These are phyloP conservation scores for Blepharisma stoltei DNA, from an alignment of 73 alveolate genomes.

Conservation along the genomic window DNA sequence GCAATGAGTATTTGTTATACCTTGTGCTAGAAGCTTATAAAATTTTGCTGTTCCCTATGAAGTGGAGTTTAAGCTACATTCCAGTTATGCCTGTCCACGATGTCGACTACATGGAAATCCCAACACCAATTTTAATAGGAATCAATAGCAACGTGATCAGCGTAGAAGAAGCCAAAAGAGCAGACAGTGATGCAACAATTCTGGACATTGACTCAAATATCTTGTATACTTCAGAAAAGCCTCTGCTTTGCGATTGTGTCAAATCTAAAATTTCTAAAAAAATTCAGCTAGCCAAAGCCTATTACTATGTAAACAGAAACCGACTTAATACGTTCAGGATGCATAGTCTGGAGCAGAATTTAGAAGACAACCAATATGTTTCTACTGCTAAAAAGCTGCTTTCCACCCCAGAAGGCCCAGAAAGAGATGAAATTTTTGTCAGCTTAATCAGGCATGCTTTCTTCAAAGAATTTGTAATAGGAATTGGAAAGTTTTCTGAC, in stretches of 20 bases:
- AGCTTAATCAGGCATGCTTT: neutral
- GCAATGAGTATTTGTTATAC: conserved; percentile 3
- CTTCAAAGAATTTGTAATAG: neutral
- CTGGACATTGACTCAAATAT: conserved; percentile 27
- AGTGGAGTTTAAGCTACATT: neutral
- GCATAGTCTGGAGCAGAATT: neutral
- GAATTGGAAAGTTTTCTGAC: neutral
- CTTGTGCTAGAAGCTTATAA: neutral
- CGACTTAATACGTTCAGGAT: neutral
- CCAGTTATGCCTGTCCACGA: conserved; percentile 13
- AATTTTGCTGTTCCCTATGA: conserved; percentile 2
- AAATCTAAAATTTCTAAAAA: neutral
- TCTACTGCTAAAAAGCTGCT: neutral
- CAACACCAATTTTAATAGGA: conserved; percentile 10
- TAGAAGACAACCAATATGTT: neutral
- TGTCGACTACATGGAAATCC: neutral
- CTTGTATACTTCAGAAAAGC: neutral
- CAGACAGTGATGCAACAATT: neutral
- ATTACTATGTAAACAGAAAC: neutral
- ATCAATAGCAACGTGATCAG: neutral
- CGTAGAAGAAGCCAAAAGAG: neutral
- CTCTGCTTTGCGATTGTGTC: neutral
- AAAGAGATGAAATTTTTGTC: conserved; percentile 1
- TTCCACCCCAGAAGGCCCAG: neutral
- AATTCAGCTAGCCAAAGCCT: conserved; percentile 1